phyloP scores from a whole-genome alignment of 108 stramenopile species.

The Cyclotella cryptica region DNA sequence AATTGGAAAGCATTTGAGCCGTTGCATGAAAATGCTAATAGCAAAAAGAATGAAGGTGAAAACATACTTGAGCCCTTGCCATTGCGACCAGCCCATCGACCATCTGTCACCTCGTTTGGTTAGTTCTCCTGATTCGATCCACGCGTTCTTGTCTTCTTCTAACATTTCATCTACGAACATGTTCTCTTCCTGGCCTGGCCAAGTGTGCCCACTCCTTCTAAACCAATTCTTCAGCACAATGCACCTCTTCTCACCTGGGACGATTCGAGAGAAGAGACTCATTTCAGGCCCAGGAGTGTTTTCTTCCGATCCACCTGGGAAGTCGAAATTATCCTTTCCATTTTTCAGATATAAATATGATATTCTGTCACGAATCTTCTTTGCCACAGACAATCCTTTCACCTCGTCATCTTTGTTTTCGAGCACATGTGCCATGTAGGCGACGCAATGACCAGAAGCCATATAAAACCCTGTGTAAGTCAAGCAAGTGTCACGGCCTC shows the following conservation, averaged over 20 bases:
- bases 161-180: constrained; percentile 27
- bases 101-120: constrained; percentile 17
- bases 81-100: constrained; percentile 14
- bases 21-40: too few relatives aligned
- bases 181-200: constrained; percentile 25
- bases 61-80: constrained; percentile 41
- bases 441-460: constrained; percentile 43
- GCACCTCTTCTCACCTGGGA: constrained; percentile 47
- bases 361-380: constrained; percentile 25
- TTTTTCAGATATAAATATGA: constrained; percentile 35
- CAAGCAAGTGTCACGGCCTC: constrained; percentile 30
- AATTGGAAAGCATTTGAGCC: too few relatives aligned
- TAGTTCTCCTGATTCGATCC: constrained; percentile 26
- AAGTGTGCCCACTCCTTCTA: constrained; percentile 15
- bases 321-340: constrained; percentile 42
- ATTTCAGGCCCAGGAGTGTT: constrained; percentile 52
- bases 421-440: constrained; percentile 38
- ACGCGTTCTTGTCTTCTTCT: constrained; percentile 12
- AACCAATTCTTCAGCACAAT: constrained; percentile 51
- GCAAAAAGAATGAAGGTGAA: too few relatives aligned
- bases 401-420: constrained; percentile 3
- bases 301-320: constrained; percentile 5
- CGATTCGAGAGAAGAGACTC: constrained; percentile 38
- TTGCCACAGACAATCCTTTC: constrained; percentile 19
- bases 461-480: constrained; percentile 48